Evolutionary conservation across 805 yeast species (phyloP).

Genomic region (Candida vartiovaarae): DNA sequence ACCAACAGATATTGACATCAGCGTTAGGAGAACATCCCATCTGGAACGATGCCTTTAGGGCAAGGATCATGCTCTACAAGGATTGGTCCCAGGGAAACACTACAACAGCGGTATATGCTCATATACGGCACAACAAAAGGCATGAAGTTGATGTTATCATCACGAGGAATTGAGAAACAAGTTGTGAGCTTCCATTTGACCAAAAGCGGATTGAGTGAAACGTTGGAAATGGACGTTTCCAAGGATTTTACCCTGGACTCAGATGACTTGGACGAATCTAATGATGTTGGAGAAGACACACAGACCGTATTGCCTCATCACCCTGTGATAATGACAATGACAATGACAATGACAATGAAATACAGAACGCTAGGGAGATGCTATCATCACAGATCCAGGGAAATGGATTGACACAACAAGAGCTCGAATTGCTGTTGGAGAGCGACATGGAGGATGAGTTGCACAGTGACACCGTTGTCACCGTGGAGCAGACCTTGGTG

Average conservation of each 20-base stretch:
- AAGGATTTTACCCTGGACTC: constrained; percentile 12
- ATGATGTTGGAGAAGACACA: neutral
- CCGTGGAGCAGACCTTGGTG: too few species aligned
- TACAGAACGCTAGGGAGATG: constrained; percentile 12
- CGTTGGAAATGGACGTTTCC: neutral
- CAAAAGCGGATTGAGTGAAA: constrained; percentile 4
- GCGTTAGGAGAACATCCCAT: constrained; percentile 17
- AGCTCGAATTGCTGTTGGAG: neutral
- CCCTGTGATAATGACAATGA: neutral
- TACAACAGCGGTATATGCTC: constrained; percentile 11
- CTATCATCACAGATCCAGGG: constrained; percentile 5
- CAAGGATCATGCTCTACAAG: constrained; percentile 18
- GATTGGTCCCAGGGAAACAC: constrained; percentile 13
- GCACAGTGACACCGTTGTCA: too few species aligned
- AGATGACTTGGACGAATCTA: constrained; percentile 8
- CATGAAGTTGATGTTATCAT: constrained; percentile 8
- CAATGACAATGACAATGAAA: constrained; percentile 3
- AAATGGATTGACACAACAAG: neutral
- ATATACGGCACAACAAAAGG: constrained; percentile 14
- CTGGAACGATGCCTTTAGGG: constrained; percentile 14
- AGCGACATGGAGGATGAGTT: neutral
- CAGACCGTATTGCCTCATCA: too few species aligned
- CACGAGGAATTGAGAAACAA: constrained; percentile 5
- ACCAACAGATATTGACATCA: constrained; percentile 19
- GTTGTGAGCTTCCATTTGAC: constrained; percentile 9